Conservation (phyloP, 106 monocot species). For the Amphibolis antarctica region DNA sequence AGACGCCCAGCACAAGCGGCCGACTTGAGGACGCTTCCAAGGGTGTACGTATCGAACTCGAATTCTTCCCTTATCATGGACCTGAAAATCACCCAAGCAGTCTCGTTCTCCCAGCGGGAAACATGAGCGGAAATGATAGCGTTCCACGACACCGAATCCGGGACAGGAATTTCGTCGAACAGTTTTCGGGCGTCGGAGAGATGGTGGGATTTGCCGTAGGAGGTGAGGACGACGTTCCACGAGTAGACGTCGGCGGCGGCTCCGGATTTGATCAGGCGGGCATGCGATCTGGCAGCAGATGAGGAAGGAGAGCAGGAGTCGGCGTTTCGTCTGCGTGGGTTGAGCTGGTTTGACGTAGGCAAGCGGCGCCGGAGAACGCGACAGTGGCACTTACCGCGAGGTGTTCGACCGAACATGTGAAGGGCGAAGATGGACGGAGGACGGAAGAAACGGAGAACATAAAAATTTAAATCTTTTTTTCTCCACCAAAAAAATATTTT, state of each 20-base stretch:
- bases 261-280: constrained; percentile 31
- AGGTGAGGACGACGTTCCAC: constrained; percentile 51
- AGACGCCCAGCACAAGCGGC: constrained; percentile 10
- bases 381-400: background rate
- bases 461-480: no score
- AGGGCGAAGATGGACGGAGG: background rate
- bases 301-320: background rate
- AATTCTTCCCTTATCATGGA: constrained; percentile 24
- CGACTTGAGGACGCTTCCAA: constrained; percentile 45
- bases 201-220: constrained; percentile 17
- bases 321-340: constrained; percentile 1
- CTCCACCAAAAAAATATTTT: no score
- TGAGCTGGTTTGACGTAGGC: background rate
- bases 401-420: background rate
- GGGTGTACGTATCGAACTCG: constrained; percentile 32
- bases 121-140: constrained; percentile 37
- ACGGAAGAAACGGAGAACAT: no score
- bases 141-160: constrained; percentile 62
- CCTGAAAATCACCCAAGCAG: constrained; percentile 19
- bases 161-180: constrained; percentile 55
- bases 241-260: constrained; percentile 15
- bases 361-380: background rate
- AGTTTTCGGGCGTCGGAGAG: constrained; percentile 22
- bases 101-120: background rate
- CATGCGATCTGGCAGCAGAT: constrained; percentile 31